Base-by-base conservation (phyloP, 2,329 filamentous ascomycete genomes). In the Claviceps purpurea region DNA sequence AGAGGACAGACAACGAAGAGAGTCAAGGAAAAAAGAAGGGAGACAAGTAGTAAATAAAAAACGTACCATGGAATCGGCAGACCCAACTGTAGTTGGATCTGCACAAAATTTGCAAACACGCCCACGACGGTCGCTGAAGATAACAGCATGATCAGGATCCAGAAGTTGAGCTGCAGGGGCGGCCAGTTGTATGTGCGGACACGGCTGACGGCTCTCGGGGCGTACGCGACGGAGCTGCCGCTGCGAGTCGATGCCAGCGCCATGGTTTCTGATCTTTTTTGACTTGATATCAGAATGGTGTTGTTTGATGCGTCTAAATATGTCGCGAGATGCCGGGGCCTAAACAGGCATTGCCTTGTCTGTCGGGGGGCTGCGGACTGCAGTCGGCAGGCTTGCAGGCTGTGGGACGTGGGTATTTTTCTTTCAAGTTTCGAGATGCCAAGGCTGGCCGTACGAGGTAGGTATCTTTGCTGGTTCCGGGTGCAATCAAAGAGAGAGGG, bases 141-240 rank as follows among this genome's bases (percentile, higher is more conserved):
- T 4, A 80, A 70, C 11, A 85, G 69, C 76, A 85, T 84, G 57
- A 84, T 69, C 49, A 85, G 69, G 61, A 85, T 78, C 79, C 82
- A 84, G 49, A 84, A 66, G 61, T 84, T 84, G 54, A 85, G 72
- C 65, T 82, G 78, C 51, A 79, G 65, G n/a, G 79, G 78, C 18
- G 82, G 82, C 82, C 82, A 85, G 68, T 81, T 79, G 71, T 85
- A 85, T 43, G 75, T 75, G 61, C 78, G 76, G 4, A 81, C 64
- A 57, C 71, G 67, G 49, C 63, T 72, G 55, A 69, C 61, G 41
- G 70, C 58, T 52, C 69, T 69, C 44, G 70, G 70, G 53, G 70
- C 67, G 63, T 73, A 71, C 52, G 70, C 65, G 61, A 69, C 59
- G 38, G 74, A 75, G 55, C 63, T 66, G 43, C 68, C 67, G 56